Evolutionary conservation across 129 eudicot genomes (phyloP).

Genomic region (Solidago caesia): DNA sequence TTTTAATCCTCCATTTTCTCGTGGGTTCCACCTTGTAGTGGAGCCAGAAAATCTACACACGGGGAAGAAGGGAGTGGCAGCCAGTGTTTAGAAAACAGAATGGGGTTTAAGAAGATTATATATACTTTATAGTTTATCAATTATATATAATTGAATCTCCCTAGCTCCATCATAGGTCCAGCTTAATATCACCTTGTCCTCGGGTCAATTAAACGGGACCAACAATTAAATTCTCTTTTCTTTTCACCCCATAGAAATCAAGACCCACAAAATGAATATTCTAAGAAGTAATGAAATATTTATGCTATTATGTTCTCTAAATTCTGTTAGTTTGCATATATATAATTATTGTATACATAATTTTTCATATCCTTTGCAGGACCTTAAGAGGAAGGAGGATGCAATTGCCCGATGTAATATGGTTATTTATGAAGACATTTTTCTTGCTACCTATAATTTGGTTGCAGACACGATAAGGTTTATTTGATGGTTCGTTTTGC

Average conservation of each 20-base stretch:
- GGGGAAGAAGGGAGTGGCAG: background rate
- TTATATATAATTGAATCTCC: too few species aligned
- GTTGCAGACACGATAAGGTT: slow-evolving; percentile 5
- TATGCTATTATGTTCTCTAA: background rate
- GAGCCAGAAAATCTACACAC: background rate
- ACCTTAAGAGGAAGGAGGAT: slow-evolving; percentile 88
- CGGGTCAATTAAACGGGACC: background rate
- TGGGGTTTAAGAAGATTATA: background rate
- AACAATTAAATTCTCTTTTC: background rate
- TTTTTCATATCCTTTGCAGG: slow-evolving; percentile 45
- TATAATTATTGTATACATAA: slow-evolving; percentile 1
- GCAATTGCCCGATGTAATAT: slow-evolving; percentile 70
- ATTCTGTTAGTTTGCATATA: background rate
- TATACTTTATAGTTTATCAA: too few species aligned
- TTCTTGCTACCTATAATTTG: background rate
- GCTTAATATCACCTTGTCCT: too few species aligned
- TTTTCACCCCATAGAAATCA: background rate
- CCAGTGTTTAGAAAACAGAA: background rate
- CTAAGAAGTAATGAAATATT: background rate
- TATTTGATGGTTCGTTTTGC: slow-evolving; percentile 26
- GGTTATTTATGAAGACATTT: background rate
- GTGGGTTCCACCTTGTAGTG: background rate
- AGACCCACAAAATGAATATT: background rate
- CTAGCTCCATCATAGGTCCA: too few species aligned
- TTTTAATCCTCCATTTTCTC: background rate